These are phyloP conservation scores for Moesziomyces sp. DNA, from an alignment of 1,284 basidiomycete species.

Conservation along the genomic window DNA sequence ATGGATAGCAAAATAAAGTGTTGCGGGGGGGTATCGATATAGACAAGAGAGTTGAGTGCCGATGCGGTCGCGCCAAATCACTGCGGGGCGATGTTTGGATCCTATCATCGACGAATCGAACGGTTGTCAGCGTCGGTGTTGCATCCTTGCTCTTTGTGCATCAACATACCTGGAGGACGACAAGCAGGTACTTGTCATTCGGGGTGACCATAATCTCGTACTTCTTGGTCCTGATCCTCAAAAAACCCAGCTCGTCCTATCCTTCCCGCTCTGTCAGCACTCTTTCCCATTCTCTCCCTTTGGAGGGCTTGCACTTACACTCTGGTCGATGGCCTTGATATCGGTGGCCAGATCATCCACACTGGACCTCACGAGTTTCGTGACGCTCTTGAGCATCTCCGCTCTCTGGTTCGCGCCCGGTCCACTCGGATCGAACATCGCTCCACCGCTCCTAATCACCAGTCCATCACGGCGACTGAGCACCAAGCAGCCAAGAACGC, in stretches of 20 bases:
- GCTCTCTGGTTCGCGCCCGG: slow-evolving; percentile 52
- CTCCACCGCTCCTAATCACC: slow-evolving; percentile 58
- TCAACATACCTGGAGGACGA: slow-evolving; percentile 59
- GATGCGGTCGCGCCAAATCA: too few relatives aligned
- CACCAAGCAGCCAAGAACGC: slow-evolving; percentile 56
- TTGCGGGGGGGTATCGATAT: background rate
- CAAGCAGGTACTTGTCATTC: slow-evolving; percentile 63
- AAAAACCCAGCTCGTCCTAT: slow-evolving; percentile 58
- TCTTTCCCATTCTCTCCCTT: too few relatives aligned
- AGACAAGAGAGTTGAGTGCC: too few relatives aligned
- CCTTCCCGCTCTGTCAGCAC: too few relatives aligned
- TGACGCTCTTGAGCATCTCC: slow-evolving; percentile 50
- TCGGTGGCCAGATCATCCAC: slow-evolving; percentile 41
- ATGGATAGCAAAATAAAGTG: background rate
- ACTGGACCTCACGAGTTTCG: slow-evolving; percentile 45
- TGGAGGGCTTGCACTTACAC: slow-evolving; percentile 14
- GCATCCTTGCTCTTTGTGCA: background rate
- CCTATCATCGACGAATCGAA: background rate
- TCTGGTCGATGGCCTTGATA: slow-evolving; percentile 38
- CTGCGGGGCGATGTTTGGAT: background rate
- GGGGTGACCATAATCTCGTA: slow-evolving; percentile 66
- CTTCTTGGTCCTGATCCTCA: slow-evolving; percentile 59
- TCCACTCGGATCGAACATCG: slow-evolving; percentile 66
- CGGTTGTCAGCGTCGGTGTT: too few relatives aligned
- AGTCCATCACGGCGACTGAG: slow-evolving; percentile 56